These are phyloP conservation scores for Glycine tomentella DNA, from an alignment of 306 rosid genomes.

Conservation along the genomic window DNA sequence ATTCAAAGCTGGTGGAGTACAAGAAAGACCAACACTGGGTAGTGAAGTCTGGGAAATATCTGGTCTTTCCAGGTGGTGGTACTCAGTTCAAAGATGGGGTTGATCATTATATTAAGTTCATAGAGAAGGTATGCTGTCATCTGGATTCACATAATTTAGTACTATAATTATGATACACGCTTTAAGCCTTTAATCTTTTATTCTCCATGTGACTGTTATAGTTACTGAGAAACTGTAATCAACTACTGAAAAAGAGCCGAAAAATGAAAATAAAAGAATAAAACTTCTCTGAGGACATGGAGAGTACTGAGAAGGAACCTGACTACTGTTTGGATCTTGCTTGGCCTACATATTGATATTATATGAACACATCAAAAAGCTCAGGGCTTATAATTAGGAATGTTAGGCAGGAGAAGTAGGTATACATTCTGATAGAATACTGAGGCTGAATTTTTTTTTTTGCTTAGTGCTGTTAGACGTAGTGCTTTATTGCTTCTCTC, in stretches of 20 bases:
- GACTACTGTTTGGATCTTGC: slow-evolving; percentile 4
- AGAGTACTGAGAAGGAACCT: background rate
- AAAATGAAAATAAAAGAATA: too few relatives aligned
- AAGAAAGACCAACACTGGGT: slow-evolving; percentile 97
- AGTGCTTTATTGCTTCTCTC: background rate
- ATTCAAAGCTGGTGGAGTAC: slow-evolving; percentile 92
- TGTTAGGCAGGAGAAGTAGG: background rate
- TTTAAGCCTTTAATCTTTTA: background rate
- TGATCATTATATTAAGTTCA: slow-evolving; percentile 63
- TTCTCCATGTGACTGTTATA: slow-evolving; percentile 16
- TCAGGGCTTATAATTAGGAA: background rate
- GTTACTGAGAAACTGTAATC: background rate
- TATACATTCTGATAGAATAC: slow-evolving; percentile 4
- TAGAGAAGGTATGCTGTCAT: slow-evolving; percentile 65
- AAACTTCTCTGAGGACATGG: background rate
- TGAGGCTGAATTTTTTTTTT: background rate
- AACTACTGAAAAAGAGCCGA: background rate
- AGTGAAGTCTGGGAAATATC: slow-evolving; percentile 71
- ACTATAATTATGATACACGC: background rate
- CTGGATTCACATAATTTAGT: background rate
- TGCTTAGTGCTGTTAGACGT: background rate
- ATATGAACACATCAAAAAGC: background rate
- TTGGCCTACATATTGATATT: background rate
- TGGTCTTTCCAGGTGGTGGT: slow-evolving; percentile 94
- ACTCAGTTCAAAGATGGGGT: slow-evolving; percentile 99